phyloP scores from a whole-genome alignment of 2,329 filamentous ascomycete genomes.

The Penicillium aurantiogriseum region DNA sequence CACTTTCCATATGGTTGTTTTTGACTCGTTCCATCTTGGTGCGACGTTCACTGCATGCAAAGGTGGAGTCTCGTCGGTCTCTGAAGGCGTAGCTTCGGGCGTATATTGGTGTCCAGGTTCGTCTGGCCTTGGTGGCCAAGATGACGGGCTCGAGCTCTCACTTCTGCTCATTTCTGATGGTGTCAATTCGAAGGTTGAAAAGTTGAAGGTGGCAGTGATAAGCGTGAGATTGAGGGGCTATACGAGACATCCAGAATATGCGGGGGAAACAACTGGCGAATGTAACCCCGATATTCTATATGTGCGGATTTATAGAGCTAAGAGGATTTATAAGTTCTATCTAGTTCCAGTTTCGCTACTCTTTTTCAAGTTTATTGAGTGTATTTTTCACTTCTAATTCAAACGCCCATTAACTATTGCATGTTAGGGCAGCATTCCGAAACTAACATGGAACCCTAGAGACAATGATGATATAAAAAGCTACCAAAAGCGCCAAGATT shows the following conservation, averaged over 20 bases:
- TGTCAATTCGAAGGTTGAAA: neutral
- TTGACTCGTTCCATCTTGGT: constrained; percentile 23
- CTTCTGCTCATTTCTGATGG: neutral
- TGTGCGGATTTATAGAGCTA: neutral
- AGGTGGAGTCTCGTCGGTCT: constrained; percentile 21
- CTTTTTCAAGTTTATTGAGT: too few species aligned
- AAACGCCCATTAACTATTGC: neutral
- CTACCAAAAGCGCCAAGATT: neutral
- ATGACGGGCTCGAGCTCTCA: neutral
- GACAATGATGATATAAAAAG: neutral
- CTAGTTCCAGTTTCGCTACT: too few species aligned
- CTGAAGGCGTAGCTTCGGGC: neutral
- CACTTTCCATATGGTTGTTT: constrained; percentile 19
- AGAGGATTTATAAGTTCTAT: neutral
- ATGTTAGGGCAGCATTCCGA: neutral
- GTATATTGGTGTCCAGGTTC: neutral
- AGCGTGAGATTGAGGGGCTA: neutral
- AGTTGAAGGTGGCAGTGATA: neutral
- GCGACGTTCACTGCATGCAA: constrained; percentile 24
- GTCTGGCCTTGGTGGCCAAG: neutral
- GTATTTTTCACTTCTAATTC: neutral
- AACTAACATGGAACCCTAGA: neutral
- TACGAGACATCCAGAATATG: neutral
- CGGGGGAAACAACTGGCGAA: neutral
- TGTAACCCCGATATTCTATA: neutral